phyloP scores from a whole-genome alignment of 768 basidiomycete genomes.

The Russula griseocarnosa region DNA sequence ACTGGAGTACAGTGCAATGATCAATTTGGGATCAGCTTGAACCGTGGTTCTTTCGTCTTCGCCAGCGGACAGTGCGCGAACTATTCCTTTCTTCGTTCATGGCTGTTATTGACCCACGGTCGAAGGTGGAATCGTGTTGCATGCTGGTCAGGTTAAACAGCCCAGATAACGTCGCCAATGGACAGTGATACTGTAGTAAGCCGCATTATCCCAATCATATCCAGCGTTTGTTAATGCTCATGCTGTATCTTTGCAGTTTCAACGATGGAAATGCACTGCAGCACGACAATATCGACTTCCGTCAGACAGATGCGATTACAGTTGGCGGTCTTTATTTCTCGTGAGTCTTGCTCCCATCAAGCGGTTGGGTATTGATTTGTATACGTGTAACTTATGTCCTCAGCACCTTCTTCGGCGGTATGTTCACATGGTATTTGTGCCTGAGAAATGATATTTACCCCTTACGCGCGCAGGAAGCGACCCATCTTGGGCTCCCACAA shows the following conservation, averaged over 20 bases:
- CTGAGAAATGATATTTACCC: slow-evolving; percentile 23
- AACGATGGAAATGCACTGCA: slow-evolving; percentile 62
- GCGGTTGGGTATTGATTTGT: neutral
- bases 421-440: slow-evolving; percentile 9
- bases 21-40: slow-evolving; percentile 68
- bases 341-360: slow-evolving; percentile 28
- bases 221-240: neutral
- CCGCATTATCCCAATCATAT: slow-evolving; percentile 17
- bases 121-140: slow-evolving; percentile 63
- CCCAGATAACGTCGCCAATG: slow-evolving; percentile 65
- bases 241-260: slow-evolving; percentile 42
- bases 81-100: slow-evolving; percentile 8
- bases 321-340: slow-evolving; percentile 78
- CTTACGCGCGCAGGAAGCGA: slow-evolving; percentile 48
- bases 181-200: slow-evolving; percentile 68
- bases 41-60: slow-evolving; percentile 63
- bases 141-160: slow-evolving; percentile 75
- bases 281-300: slow-evolving; percentile 60
- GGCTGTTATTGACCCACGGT: slow-evolving; percentile 5
- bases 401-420: slow-evolving; percentile 82
- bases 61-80: slow-evolving; percentile 54
- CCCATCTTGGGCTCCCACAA: slow-evolving; percentile 64
- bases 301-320: slow-evolving; percentile 47
- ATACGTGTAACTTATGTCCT: neutral
- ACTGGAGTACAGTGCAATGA: slow-evolving; percentile 64